Percentiles rank a stretch among this genome's conserved stretches.
These are phyloP conservation scores for Phascolomyces articulosus DNA, from an alignment of 371 early-diverging fungal genomes.

Conservation along the genomic window DNA sequence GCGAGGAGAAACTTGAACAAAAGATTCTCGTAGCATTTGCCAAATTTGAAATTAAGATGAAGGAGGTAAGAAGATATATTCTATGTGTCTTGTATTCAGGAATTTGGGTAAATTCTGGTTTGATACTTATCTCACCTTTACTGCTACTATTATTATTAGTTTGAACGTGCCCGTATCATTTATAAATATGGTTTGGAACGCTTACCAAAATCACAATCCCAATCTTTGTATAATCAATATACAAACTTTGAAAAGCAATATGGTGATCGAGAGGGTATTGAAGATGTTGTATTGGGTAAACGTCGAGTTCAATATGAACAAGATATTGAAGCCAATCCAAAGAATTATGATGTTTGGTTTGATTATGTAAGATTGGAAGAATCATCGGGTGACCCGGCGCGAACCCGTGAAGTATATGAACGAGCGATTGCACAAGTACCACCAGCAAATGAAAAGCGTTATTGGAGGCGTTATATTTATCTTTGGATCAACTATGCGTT, in stretches of 20 bases:
- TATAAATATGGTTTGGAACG: conserved; percentile 93
- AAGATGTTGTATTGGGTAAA: conserved; percentile 86
- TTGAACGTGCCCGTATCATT: conserved; percentile 93
- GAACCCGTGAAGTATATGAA: conserved; percentile 93
- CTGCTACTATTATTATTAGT: too few relatives aligned
- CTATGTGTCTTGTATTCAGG: too few relatives aligned
- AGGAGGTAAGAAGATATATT: conserved; percentile 63
- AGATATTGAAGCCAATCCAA: conserved; percentile 76
- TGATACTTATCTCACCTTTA: too few relatives aligned
- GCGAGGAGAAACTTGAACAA: conserved; percentile 89
- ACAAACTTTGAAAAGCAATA: conserved; percentile 95
- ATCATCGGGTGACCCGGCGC: conserved; percentile 69
- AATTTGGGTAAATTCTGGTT: too few relatives aligned
- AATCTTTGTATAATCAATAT: conserved; percentile 91
- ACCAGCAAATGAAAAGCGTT: conserved; percentile 84
- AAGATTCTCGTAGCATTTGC: conserved; percentile 94
- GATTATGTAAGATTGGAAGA: conserved; percentile 93
- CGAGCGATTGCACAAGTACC: conserved; percentile 93
- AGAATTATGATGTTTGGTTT: conserved; percentile 96
- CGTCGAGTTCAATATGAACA: conserved; percentile 90
- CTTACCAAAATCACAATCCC: conserved; percentile 81
- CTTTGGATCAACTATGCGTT: conserved; percentile 98
- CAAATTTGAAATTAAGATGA: conserved; percentile 88
- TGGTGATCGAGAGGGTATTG: conserved; percentile 88
- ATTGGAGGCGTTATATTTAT: conserved; percentile 97